Evolutionary conservation across 2,329 filamentous ascomycete species (phyloP).

Genomic region (Neofusicoccum sp.): DNA sequence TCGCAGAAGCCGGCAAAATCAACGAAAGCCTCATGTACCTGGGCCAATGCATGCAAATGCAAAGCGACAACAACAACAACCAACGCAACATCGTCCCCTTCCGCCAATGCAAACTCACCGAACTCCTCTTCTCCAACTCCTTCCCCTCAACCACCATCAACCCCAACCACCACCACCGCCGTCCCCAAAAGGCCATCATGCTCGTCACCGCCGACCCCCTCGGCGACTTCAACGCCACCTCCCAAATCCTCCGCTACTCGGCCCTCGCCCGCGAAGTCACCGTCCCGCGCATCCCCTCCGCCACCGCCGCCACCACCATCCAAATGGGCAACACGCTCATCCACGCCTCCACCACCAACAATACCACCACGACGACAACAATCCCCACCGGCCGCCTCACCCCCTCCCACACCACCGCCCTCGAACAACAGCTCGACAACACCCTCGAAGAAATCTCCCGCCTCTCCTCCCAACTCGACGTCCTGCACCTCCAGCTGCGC

Average conservation of each 20-base stretch:
- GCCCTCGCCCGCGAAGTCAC: conserved; percentile 91
- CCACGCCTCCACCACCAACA: conserved; percentile 37
- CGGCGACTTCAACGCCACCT: conserved; percentile 95
- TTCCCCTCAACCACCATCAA: conserved; percentile 44
- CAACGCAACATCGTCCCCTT: conserved; percentile 72
- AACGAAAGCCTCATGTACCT: conserved; percentile 98
- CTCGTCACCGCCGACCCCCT: conserved; percentile 91
- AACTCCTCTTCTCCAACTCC: conserved; percentile 53
- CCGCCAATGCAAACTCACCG: conserved; percentile 56
- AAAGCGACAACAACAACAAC: conserved; percentile 65
- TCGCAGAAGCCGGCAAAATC: conserved; percentile 96
- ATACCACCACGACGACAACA: conserved; percentile 25
- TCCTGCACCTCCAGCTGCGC: conserved; percentile 66
- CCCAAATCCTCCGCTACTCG: conserved; percentile 91
- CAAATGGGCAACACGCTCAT: conserved; percentile 31
- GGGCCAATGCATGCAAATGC: conserved; percentile 94
- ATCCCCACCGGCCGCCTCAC: conserved; percentile 38
- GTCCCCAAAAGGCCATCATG: conserved; percentile 89
- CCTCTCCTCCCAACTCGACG: conserved; percentile 74
- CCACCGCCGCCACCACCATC: conserved; percentile 68
- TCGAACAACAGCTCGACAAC: conserved; percentile 71
- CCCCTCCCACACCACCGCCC: conserved; percentile 36
- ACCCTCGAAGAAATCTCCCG: conserved; percentile 78
- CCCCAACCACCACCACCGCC: conserved; percentile 48
- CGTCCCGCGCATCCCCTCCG: conserved; percentile 81